Percentiles rank a stretch among this genome's conserved stretches.
These are phyloP conservation scores for Boletus edulis DNA, from an alignment of 768 basidiomycete genomes.

Conservation along the genomic window DNA sequence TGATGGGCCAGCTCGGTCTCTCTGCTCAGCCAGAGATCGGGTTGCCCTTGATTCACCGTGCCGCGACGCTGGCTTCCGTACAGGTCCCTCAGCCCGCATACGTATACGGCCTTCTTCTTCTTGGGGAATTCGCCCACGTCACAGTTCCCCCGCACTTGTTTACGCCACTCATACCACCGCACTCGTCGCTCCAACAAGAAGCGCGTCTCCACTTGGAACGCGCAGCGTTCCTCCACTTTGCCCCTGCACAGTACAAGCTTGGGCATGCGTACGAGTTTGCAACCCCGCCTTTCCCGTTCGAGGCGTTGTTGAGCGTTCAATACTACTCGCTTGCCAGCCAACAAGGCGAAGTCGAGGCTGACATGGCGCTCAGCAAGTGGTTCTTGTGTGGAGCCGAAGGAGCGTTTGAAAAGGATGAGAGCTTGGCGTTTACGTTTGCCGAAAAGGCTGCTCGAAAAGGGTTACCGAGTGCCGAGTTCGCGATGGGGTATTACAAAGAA, in stretches of 20 bases:
- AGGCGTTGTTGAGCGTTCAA: slow-evolving; percentile 85
- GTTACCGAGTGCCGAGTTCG: slow-evolving; percentile 84
- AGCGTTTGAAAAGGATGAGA: slow-evolving; percentile 84
- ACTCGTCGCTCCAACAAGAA: slow-evolving; percentile 49
- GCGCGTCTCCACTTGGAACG: slow-evolving; percentile 78
- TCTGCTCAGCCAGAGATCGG: slow-evolving; percentile 52
- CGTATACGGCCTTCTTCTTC: slow-evolving; percentile 82
- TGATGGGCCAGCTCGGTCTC: slow-evolving; percentile 83
- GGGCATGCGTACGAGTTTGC: slow-evolving; percentile 94
- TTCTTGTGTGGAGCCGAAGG: slow-evolving; percentile 85
- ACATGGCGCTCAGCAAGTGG: slow-evolving; percentile 98
- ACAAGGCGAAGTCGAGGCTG: slow-evolving; percentile 87
- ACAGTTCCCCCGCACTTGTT: slow-evolving; percentile 52
- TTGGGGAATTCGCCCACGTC: slow-evolving; percentile 76
- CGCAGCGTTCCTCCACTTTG: slow-evolving; percentile 81
- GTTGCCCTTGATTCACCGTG: slow-evolving; percentile 69
- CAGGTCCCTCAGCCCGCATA: slow-evolving; percentile 88
- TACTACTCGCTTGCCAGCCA: slow-evolving; percentile 85
- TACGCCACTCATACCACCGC: slow-evolving; percentile 51
- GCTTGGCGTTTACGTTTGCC: slow-evolving; percentile 83
- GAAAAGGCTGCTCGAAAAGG: slow-evolving; percentile 79
- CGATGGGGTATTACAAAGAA: slow-evolving; percentile 93
- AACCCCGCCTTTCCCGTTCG: slow-evolving; percentile 78
- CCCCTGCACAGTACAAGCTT: slow-evolving; percentile 89
- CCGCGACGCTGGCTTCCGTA: slow-evolving; percentile 70